These are phyloP conservation scores for Penstemon eatonii DNA, from an alignment of 257 asterid genomes.

Conservation along the genomic window DNA sequence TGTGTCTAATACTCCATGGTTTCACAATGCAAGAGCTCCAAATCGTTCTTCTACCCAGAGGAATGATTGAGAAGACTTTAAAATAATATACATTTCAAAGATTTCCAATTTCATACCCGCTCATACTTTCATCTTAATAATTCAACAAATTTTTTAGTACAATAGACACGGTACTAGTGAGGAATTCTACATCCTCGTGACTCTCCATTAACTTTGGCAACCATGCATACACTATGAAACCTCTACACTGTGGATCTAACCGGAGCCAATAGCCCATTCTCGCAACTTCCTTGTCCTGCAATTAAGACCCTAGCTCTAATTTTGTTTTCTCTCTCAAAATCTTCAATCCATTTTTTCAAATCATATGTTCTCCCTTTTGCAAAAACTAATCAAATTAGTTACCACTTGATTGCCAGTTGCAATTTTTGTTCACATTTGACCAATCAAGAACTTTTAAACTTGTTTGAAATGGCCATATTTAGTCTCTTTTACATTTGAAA, in stretches of 20 bases:
- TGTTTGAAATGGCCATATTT: not conserved
- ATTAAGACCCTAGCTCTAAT: no score
- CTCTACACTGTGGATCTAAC: not conserved
- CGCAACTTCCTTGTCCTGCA: slow-evolving; percentile 3
- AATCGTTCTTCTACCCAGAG: no score
- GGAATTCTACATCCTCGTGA: not conserved
- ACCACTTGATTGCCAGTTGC: not conserved
- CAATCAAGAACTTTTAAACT: not conserved
- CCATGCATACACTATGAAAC: not conserved
- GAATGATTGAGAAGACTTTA: no score
- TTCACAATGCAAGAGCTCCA: no score
- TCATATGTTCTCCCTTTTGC: not conserved
- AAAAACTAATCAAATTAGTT: not conserved
- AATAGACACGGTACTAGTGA: no score
- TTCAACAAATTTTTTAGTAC: no score
- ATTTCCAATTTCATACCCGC: no score
- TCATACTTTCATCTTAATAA: no score
- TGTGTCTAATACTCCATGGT: no score
- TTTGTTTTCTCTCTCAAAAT: not conserved
- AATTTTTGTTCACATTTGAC: not conserved
- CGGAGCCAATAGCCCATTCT: not conserved
- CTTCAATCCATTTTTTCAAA: not conserved
- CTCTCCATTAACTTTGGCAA: not conserved
- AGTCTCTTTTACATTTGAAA: not conserved
- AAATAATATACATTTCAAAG: no score